Evolutionary conservation across 2,329 filamentous ascomycete genomes (phyloP).

Genomic region (Alternaria ethzedia): DNA sequence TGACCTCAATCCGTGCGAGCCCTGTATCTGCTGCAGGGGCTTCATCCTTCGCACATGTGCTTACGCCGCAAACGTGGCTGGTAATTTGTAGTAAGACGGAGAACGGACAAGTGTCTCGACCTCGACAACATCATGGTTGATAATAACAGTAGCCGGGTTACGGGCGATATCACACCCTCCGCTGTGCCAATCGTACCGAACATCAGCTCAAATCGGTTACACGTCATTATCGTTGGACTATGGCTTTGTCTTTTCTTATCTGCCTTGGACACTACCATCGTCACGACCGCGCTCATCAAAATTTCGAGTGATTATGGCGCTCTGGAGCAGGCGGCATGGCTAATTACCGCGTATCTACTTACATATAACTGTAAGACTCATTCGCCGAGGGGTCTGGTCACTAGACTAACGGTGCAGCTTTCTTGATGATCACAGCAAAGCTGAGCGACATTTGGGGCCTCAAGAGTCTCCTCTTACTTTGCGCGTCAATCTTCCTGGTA

Average conservation of each 20-base stretch:
- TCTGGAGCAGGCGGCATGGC: constrained; percentile 39
- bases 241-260: constrained; percentile 45
- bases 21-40: not conserved
- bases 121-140: not conserved
- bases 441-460: constrained; percentile 41
- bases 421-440: constrained; percentile 44
- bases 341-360: constrained; percentile 20
- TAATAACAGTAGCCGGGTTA: not conserved
- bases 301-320: constrained; percentile 38
- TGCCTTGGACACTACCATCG: constrained; percentile 41
- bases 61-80: not conserved
- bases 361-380: not conserved
- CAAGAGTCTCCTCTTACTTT: constrained; percentile 29
- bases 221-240: constrained; percentile 38
- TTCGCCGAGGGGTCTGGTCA: not conserved
- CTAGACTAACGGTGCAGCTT: constrained; percentile 18
- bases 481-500: constrained; percentile 34
- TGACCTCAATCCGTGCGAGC: not conserved
- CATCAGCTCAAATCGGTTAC: constrained; percentile 30
- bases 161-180: not conserved
- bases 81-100: not conserved
- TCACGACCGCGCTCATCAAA: constrained; percentile 40
- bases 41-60: not conserved
- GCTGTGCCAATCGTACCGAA: constrained; percentile 14
- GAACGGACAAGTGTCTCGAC: not conserved